Conservation (phyloP, 768 basidiomycete species). For the Chalciporus chontae region DNA sequence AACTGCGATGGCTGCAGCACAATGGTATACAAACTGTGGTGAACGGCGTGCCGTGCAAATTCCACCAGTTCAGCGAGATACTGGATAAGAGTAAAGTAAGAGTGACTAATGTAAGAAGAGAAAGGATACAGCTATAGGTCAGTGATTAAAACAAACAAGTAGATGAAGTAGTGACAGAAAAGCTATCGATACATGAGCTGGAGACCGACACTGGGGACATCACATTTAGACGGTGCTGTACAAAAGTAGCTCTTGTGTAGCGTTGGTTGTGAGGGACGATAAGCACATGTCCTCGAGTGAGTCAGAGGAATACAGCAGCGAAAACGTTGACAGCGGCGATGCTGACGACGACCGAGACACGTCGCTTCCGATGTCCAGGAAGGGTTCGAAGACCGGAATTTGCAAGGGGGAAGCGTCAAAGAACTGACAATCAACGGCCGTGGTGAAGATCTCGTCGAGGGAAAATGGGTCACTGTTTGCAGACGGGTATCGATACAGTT, state of each 20-base stretch:
- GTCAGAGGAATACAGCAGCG: constrained; percentile 11
- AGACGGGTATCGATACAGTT: constrained; percentile 3
- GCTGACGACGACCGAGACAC: constrained; percentile 18
- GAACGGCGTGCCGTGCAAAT: background rate
- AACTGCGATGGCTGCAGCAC: no score
- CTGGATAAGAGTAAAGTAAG: background rate
- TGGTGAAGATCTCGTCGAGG: constrained; percentile 4
- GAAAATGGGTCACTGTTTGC: constrained; percentile 1
- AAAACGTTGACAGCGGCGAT: constrained; percentile 25
- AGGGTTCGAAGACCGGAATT: constrained; percentile 11
- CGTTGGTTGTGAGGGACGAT: constrained; percentile 4
- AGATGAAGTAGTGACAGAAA: background rate
- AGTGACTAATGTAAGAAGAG: background rate
- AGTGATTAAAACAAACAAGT: background rate
- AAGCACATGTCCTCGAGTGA: constrained; percentile 8
- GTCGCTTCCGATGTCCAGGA: constrained; percentile 15
- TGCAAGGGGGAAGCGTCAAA: constrained; percentile 5
- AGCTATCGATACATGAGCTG: constrained; percentile 1
- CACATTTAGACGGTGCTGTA: constrained; percentile 15
- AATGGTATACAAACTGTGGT: background rate
- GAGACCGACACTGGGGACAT: constrained; percentile 7
- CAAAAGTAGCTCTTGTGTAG: constrained; percentile 11
- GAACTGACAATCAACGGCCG: constrained; percentile 7
- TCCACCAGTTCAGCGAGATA: background rate
- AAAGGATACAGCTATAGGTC: background rate